These are phyloP conservation scores for Aspergillus persii DNA, from an alignment of 2,329 filamentous ascomycete species.

Conservation along the genomic window DNA sequence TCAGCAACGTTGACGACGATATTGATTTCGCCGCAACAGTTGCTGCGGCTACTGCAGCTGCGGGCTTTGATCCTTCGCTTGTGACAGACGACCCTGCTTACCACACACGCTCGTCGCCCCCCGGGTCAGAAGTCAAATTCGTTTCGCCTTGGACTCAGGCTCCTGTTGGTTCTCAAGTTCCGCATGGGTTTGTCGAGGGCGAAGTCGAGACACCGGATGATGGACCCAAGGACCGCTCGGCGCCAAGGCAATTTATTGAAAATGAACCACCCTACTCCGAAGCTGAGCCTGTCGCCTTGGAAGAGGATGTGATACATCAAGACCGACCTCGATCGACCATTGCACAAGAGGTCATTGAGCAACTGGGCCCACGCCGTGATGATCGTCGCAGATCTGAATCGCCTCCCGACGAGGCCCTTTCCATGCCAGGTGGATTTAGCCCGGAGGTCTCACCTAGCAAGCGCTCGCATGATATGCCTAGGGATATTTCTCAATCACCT, in stretches of 20 bases:
- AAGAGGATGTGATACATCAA: slow-evolving; percentile 4
- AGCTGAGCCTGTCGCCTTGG: slow-evolving; percentile 13
- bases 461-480: neutral
- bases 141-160: slow-evolving; percentile 52
- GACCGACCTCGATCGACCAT: slow-evolving; percentile 14
- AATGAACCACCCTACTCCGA: slow-evolving; percentile 21
- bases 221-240: slow-evolving; percentile 26
- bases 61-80: slow-evolving; percentile 69
- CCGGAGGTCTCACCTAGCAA: slow-evolving; percentile 3
- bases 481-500: slow-evolving; percentile 18
- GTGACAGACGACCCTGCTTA: slow-evolving; percentile 66
- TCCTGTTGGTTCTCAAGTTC: slow-evolving; percentile 42
- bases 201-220: slow-evolving; percentile 48
- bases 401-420: slow-evolving; percentile 23
- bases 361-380: slow-evolving; percentile 18
- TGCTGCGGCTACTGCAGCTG: slow-evolving; percentile 66
- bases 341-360: slow-evolving; percentile 25
- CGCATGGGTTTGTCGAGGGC: slow-evolving; percentile 48
- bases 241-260: slow-evolving; percentile 12
- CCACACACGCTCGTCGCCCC: slow-evolving; percentile 62
- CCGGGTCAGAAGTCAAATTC: slow-evolving; percentile 54
- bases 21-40: slow-evolving; percentile 68
- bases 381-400: slow-evolving; percentile 11
- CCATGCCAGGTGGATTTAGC: slow-evolving; percentile 34
- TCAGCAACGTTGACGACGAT: slow-evolving; percentile 52